Evolutionary conservation across 768 basidiomycete species (phyloP).

Genomic region (Pleurotus giganteus): DNA sequence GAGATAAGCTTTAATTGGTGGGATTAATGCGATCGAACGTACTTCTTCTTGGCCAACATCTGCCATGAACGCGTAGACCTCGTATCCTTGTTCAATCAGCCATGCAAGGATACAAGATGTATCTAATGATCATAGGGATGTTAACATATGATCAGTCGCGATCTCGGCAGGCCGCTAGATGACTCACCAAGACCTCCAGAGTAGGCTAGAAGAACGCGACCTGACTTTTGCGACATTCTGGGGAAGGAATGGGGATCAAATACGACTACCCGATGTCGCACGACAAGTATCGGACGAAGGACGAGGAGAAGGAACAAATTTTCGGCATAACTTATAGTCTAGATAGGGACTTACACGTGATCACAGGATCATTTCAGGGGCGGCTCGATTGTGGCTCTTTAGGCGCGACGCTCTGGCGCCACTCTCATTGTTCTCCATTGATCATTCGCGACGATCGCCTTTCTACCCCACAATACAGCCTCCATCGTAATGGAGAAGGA

Average conservation of each 20-base stretch:
- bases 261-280: not conserved
- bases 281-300: not conserved
- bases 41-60: constrained; percentile 93
- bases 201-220: constrained; percentile 95
- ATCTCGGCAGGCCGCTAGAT: constrained; percentile 10
- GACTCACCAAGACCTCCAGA: constrained; percentile 93
- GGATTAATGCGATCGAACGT: constrained; percentile 12
- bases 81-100: constrained; percentile 98
- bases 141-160: constrained; percentile 13
- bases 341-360: too few relatives aligned
- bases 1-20: constrained; percentile 10
- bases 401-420: not conserved
- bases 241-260: not conserved
- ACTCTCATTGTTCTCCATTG: not conserved
- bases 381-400: not conserved
- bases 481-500: not conserved
- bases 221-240: constrained; percentile 52
- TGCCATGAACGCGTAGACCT: constrained; percentile 96
- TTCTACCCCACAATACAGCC: not conserved
- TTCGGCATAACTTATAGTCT: too few relatives aligned
- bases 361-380: not conserved
- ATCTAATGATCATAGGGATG: constrained; percentile 46
- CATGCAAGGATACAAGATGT: constrained; percentile 99
- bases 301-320: not conserved
- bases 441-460: not conserved